Base-by-base conservation (phyloP, 2,329 filamentous ascomycete species). In the Cercospora berteroae region DNA sequence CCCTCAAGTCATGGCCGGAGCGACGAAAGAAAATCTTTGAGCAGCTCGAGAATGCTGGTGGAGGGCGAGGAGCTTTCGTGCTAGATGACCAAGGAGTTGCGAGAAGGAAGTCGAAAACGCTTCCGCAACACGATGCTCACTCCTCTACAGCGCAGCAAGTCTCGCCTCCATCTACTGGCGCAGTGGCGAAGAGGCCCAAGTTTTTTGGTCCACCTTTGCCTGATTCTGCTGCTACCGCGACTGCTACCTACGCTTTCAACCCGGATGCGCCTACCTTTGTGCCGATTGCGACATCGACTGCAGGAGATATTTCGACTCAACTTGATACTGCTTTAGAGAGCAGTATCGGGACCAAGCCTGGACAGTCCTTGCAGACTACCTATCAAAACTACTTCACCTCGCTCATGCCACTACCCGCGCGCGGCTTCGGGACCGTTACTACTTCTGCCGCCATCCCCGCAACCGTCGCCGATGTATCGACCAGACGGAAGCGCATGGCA, bases 1-100 rank as follows among this genome's bases (percentile, higher is more conserved):
- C 75, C 1, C 65, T 75, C 50, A 73, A 72, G 57, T 75, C 70
- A 55, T 76, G 70, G 74, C 74, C 72, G 27, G 73, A 73, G 64
- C 67, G 72, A 16, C 66, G 74, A 12, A 74, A 72, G 66, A 72
- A 72, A 60, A 73, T 72, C 50, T 74, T 73, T 20, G 70, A 73
- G 33, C 70, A 73, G 65, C 64, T 72, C 18, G 70, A 73, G 48
- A 60, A 57, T 25, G 60, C 64, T 31, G 67, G 67, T 20, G 69
- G 62, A 39, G 71, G 71, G 13, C 71, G 69, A 27, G 66, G 69
- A 52, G 71, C 71, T 48, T 72, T 72, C 50, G 55, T 72, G 13
- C 60, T 72, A 29, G 52, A 64, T 23, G 68, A 72, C n/a, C 67
- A 39, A 63, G 58, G 29, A 59, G 36, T 63, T 5, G 29, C 58